These are phyloP conservation scores for Penstemon eatonii DNA, from an alignment of 257 asterid genomes.

Conservation along the genomic window DNA sequence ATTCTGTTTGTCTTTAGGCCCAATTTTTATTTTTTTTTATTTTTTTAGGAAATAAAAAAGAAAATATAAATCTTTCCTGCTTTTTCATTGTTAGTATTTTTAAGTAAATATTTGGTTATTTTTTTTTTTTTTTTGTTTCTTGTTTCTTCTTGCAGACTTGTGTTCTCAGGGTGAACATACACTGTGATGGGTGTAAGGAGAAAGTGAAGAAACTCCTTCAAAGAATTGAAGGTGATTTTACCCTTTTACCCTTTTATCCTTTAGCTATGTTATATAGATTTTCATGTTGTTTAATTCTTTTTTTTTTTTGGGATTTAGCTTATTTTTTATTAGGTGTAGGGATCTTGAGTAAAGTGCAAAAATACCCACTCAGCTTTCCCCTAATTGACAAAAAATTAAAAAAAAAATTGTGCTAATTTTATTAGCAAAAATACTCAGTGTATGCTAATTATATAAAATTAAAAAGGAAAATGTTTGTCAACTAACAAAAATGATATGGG, in stretches of 20 bases:
- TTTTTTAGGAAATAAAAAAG: not conserved
- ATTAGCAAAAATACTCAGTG: too few relatives aligned
- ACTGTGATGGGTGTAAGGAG: constrained; percentile 89
- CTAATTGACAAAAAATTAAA: too few relatives aligned
- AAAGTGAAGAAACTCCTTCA: constrained; percentile 88
- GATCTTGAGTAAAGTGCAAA: too few relatives aligned
- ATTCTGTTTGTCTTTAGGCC: constrained; percentile 7
- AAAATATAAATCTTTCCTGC: not conserved
- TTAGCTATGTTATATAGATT: not conserved
- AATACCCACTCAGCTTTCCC: too few relatives aligned
- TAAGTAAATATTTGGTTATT: not conserved
- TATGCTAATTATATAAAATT: too few relatives aligned
- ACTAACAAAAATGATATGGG: too few relatives aligned
- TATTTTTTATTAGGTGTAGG: too few relatives aligned
- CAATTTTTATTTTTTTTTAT: not conserved
- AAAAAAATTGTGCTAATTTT: too few relatives aligned
- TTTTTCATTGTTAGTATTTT: not conserved
- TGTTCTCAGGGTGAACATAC: constrained; percentile 82
- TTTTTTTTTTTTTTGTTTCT: not conserved
- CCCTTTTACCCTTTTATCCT: not conserved
- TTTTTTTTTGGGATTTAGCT: too few relatives aligned
- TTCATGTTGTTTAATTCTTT: too few relatives aligned
- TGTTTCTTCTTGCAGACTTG: constrained; percentile 48
- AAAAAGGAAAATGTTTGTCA: too few relatives aligned
- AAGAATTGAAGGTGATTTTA: constrained; percentile 66